phyloP scores from a whole-genome alignment of 148 eudicot species.

The Persicaria maculosa region DNA sequence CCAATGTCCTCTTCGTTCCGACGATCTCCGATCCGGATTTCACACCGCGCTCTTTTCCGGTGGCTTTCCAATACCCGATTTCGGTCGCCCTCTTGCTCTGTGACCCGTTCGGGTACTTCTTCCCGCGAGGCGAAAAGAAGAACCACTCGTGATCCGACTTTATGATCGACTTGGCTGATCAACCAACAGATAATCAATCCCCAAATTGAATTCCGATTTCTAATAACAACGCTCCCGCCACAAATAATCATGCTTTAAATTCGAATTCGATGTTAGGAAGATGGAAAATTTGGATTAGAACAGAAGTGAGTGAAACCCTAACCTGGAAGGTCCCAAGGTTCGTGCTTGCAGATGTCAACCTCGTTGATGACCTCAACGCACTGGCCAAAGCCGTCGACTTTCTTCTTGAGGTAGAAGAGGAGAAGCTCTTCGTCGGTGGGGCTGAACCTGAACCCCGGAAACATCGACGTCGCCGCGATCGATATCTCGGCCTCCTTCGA shows the following conservation, averaged over 20 bases:
- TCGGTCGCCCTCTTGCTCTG: constrained; percentile 86
- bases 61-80: constrained; percentile 93
- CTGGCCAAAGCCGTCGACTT: constrained; percentile 44
- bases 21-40: constrained; percentile 54
- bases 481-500: constrained; percentile 45
- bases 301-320: neutral
- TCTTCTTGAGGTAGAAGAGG: constrained; percentile 53
- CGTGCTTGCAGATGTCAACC: constrained; percentile 58
- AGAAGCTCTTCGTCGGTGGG: constrained; percentile 76
- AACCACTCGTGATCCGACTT: constrained; percentile 84
- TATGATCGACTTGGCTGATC: constrained; percentile 57
- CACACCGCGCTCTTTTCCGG: constrained; percentile 73
- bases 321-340: constrained; percentile 99
- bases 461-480: constrained; percentile 53
- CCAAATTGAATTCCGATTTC: neutral
- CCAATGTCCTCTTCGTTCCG: constrained; percentile 83
- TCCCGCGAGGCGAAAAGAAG: constrained; percentile 83
- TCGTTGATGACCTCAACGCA: constrained; percentile 62
- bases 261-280: neutral
- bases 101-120: constrained; percentile 77
- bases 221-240: neutral
- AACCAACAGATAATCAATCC: constrained; percentile 9
- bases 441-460: constrained; percentile 78
- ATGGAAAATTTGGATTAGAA: neutral
- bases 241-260: neutral